Evolutionary conservation across 2,329 filamentous ascomycete genomes (phyloP), one percentile per base, ranked within the genome.

Genomic region (Cordyceps pruinosa): DNA sequence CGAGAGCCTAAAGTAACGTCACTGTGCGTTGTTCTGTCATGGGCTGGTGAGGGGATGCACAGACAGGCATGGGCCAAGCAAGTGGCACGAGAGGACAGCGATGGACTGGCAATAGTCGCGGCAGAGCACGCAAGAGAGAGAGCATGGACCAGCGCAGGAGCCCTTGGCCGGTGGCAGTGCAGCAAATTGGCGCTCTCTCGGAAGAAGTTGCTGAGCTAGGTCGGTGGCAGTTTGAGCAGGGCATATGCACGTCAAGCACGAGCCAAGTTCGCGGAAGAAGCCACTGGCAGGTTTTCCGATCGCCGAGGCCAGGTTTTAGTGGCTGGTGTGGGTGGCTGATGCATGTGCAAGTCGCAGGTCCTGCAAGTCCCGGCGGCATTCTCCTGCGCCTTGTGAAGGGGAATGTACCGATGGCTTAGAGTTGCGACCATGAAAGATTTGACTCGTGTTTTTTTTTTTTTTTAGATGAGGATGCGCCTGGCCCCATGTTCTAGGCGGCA

Each of bases 271-370:
- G 34, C 49, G 28, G 37, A 28, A 53, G n/a, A 32, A 8, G 12
- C 12, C 39, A 6, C 37, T 42, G 39, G 17, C 26, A 48, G 41
- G 44, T 15, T 56, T 56, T 56, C 34, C 52, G 52, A 56, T 56
- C 44, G 52, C 52, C 44, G 52, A 48, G 44, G 44, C 44, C 32
- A 32, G 23, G 25, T n/a, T 39, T 37, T 32, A 15, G n/a, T 23
- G 35, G 23, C 35, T 50, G 9, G n/a, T 37, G 48, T 35, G 3
- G n/a, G 34, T 41, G 25, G n/a, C 21, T 48, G 8, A n/a, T 37
- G 30, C 46, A 37, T 26, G 34, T 35, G 10, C n/a, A 30, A 15
- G 45, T 32, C n/a, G 39, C 15, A 26, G 2, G 9, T 19, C 9
- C 21, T n/a, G 17, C 6, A 34, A 28, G 15, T 17, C n/a, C 8